Base-by-base conservation (phyloP, 1,284 basidiomycete genomes). In the Meripilus lineatus region DNA sequence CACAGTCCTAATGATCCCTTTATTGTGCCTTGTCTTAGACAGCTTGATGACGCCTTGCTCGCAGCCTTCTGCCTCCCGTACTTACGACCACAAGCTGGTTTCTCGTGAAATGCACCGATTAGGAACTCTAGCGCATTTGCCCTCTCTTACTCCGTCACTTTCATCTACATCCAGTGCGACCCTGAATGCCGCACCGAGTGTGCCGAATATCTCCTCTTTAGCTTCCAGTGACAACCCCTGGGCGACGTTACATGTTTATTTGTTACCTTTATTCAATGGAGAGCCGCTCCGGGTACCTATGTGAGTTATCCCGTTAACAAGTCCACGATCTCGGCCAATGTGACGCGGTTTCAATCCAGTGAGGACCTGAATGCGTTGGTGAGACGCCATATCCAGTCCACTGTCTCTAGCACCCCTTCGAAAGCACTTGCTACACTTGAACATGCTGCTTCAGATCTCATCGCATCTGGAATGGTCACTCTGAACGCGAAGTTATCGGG, bases 211-310 rank as follows among this genome's bases (percentile, higher is more conserved):
- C 15, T 54, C 70, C 0, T 65, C 71, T 6, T 61, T 63, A 3
- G 58, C 68, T 2, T 59, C 66, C 4, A 64, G 70, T 4, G 80
- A 75, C 39, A 72, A 81, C 54, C 84, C 89, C 8, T 94, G 92
- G 92, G 77, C 81, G 44, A 70, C 80, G 33, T 67, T 96, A 17
- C 90, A 93, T 58, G 81, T 94, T 20, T 81, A 90, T 58, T 81
- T 96, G 5, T 68, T 97, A 10, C 93, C 93, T 0, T 66, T 96
- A 5, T 96, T 94, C 70, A 96, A 96, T 45, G 89, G 91, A 34
- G 90, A 95, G 57, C 84, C 87, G 2, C 73, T 96, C n/a, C 77
- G 84, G 52, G 79, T 85, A 32, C 86, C 91, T 23, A 90, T 98
- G 85, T 84, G 55, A 58, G 79, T 40, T 20, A 11, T 34, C 32